These are phyloP conservation scores for Stemphylium beticola DNA, from an alignment of 2,329 filamentous ascomycete species.

Conservation along the genomic window DNA sequence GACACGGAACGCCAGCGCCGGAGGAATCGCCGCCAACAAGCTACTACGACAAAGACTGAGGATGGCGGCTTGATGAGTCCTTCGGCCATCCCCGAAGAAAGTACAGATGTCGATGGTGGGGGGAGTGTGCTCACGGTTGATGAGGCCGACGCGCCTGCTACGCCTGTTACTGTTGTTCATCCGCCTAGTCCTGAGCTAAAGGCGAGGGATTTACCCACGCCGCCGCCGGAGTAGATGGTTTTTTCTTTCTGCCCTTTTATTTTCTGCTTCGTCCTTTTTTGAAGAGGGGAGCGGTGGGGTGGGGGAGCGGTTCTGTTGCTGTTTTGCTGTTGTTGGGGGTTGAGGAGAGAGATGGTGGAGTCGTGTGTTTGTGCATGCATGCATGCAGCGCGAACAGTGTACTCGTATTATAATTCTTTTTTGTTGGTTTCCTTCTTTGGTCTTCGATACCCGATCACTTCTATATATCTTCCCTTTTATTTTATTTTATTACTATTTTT, in stretches of 20 bases:
- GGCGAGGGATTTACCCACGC: slow-evolving; percentile 37
- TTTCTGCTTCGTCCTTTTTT: neutral
- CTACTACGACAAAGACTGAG: slow-evolving; percentile 39
- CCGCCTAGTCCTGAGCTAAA: slow-evolving; percentile 47
- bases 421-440: too few species aligned
- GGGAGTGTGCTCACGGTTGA: slow-evolving; percentile 12
- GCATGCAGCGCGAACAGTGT: too few species aligned
- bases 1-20: slow-evolving; percentile 78
- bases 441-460: too few species aligned
- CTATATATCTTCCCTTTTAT: too few species aligned
- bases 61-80: slow-evolving; percentile 45
- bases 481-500: too few species aligned
- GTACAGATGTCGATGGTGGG: slow-evolving; percentile 12
- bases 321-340: neutral
- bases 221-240: slow-evolving; percentile 31
- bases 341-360: too few species aligned
- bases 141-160: slow-evolving; percentile 13
- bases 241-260: neutral
- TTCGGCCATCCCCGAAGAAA: slow-evolving; percentile 40
- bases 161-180: slow-evolving; percentile 46
- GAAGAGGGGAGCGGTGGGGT: too few species aligned
- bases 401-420: too few species aligned
- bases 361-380: too few species aligned
- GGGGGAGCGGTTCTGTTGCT: too few species aligned
- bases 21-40: slow-evolving; percentile 60